Base-by-base conservation (phyloP, 257 asterid species). In the Jasminum sambac region DNA sequence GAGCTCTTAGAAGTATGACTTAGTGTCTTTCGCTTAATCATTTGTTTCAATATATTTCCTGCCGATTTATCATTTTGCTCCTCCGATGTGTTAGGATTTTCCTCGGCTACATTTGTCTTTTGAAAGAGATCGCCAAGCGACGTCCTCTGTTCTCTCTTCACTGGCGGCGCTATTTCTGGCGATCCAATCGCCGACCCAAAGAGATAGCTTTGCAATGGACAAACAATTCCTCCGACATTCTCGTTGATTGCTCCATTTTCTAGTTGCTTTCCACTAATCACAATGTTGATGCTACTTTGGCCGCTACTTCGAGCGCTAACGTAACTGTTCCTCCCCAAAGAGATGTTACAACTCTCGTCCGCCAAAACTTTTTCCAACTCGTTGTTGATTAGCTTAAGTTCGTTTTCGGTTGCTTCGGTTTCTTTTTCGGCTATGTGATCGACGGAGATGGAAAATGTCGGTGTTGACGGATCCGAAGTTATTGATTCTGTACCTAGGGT, bases 61-160 rank as follows among this genome's bases (percentile, higher is more conserved):
- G 87, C 87, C 61, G 92, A 93, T 57, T 86, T 88, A 6, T 86
- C 95, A 14, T 80, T 44, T 62, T 85, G 92, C 82, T 88, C 88
- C 11, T 86, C 95, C 24, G 24, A 83, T 73, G 76, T 74, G 8
- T 80, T 86, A 63, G 68, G 72, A 73, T 69, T 81, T n/a, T 90
- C 95, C 62, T 93, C 97, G 11, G 72, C 74, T 62, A 77, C 77
- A 62, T 90, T 87, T 11, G 93, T 83, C 76, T 88, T 93, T 87
- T 86, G 94, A 71, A 93, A 90, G 34, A 93, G 97, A 82, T 93
- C 98, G 11, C 96, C 96, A 17, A 93, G 93, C 4, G 97, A 90
- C 5, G 86, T 80, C 86, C 98, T 83, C 0, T 85, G 89, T 17
- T 92, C 96, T 75, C 67, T 87, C 89, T 76, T 89, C 1, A 61